phyloP scores from a whole-genome alignment of 148 eudicot species.

The Selenicereus undatus region DNA sequence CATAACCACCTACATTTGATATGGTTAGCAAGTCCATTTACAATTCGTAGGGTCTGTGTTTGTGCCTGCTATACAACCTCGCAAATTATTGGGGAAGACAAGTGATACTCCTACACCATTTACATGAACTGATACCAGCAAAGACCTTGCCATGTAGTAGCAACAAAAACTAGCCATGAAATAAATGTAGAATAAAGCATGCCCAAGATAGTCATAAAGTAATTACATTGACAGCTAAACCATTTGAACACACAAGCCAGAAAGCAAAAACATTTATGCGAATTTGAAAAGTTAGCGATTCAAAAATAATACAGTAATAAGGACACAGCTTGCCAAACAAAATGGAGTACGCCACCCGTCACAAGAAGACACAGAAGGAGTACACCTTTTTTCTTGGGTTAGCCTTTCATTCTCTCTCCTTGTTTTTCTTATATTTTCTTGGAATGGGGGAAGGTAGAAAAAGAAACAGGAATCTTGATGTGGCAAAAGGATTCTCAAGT shows the following conservation, averaged over 20 bases:
- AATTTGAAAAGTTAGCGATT: too few species aligned
- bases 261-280: too few species aligned
- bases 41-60: background rate
- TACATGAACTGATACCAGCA: background rate
- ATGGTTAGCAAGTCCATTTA: slow-evolving; percentile 5
- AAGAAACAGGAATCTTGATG: background rate
- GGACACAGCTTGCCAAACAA: background rate
- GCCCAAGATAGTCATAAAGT: background rate
- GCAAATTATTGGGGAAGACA: background rate
- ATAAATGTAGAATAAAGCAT: background rate
- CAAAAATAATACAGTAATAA: background rate
- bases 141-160: background rate
- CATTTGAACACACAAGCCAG: background rate
- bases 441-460: background rate
- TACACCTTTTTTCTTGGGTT: background rate
- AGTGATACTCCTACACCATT: background rate
- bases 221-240: background rate
- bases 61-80: background rate
- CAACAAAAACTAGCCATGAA: background rate
- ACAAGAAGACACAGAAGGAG: background rate
- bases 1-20: slow-evolving; percentile 58
- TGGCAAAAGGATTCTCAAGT: background rate
- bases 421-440: background rate
- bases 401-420: background rate
- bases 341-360: background rate